Percentiles rank a stretch among this genome's conserved stretches.
Conservation (phyloP, 1,139 yeast species). For the Schizosaccharomyces versatilis region DNA sequence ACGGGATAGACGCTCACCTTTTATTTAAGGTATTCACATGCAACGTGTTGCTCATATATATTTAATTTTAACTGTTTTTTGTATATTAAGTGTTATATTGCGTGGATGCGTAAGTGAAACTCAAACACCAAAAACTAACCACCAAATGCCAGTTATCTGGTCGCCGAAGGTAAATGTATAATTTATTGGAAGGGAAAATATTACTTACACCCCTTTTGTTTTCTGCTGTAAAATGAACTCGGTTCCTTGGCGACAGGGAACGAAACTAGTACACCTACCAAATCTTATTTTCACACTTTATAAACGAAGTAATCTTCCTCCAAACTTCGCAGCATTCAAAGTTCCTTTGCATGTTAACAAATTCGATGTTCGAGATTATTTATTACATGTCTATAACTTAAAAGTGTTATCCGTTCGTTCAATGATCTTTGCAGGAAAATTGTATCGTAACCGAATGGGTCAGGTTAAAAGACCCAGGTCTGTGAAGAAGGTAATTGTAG, state of each 20-base stretch:
- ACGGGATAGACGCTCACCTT: too few relatives aligned
- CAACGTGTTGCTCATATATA: too few relatives aligned
- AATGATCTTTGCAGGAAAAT: conserved; percentile 9
- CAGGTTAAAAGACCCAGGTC: conserved; percentile 7
- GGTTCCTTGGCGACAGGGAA: conserved; percentile 11
- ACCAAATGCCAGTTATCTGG: too few relatives aligned
- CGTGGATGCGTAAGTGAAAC: too few relatives aligned
- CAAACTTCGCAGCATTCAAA: conserved; percentile 14
- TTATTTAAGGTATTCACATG: too few relatives aligned
- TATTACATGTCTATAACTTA: conserved; percentile 15
- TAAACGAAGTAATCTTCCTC: conserved; percentile 13
- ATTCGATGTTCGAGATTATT: conserved; percentile 15
- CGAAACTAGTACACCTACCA: conserved; percentile 14
- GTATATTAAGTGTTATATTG: too few relatives aligned
- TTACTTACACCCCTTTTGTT: too few relatives aligned
- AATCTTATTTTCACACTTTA: conserved; percentile 12
- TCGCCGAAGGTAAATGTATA: too few relatives aligned
- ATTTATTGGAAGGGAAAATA: too few relatives aligned
- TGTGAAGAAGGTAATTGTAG: conserved; percentile 14
- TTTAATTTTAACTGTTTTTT: too few relatives aligned
- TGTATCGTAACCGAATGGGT: conserved; percentile 4
- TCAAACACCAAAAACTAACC: too few relatives aligned
- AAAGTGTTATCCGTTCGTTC: conserved; percentile 12
- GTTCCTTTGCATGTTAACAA: conserved; percentile 15
- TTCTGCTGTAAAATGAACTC: too few relatives aligned